Base-by-base conservation (phyloP, 2,329 filamentous ascomycete species). In the Tricladium varicosporioides region DNA sequence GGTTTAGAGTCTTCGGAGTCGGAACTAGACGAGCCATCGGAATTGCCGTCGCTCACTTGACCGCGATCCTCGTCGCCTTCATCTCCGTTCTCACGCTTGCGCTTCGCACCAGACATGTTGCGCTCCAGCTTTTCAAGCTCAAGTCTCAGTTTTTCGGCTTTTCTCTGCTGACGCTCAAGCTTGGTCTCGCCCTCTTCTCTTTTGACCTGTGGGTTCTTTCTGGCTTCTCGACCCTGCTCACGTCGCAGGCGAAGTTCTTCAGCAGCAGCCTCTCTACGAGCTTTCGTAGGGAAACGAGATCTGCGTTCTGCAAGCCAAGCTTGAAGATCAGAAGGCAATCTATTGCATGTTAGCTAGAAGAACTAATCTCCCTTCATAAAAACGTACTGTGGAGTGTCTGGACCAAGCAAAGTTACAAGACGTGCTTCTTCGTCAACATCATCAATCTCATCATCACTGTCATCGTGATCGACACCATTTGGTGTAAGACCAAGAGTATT, bases 221-320 rank as follows among this genome's bases (percentile, higher is more conserved):
- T 70, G 14, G 60, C 63, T 45, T 69, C 70, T 27, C 59, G 57
- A 44, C 66, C 63, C 59, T 68, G 63, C 56, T 69, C 63, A 64
- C 66, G 66, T 51, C 66, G 64, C 61, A 65, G 60, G 55, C 67
- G 69, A 53, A 64, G 60, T 55, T 82, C 79, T 56, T 79, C 78
- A 61, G 83, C 82, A 72, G 82, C 89, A 61, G 83, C 83, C 59
- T 84, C 80, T 60, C 85, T 76, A 54, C 89, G 85, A 58, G 84
- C 83, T 70, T 84, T 83, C 2, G 92, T 97, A 1, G 93, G 93
- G 70, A 84, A 97, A 51, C 87, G 86, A 63, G 84, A 87, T 69
- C 81, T 88, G 58, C 93, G 85, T 71, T 96, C 91, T 50, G 85
- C 85, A 61, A 95, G 84, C 85, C 91, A 97, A 5, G 84, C 83